phyloP scores from a whole-genome alignment of 306 rosid genomes.

The Nissolia schottii region DNA sequence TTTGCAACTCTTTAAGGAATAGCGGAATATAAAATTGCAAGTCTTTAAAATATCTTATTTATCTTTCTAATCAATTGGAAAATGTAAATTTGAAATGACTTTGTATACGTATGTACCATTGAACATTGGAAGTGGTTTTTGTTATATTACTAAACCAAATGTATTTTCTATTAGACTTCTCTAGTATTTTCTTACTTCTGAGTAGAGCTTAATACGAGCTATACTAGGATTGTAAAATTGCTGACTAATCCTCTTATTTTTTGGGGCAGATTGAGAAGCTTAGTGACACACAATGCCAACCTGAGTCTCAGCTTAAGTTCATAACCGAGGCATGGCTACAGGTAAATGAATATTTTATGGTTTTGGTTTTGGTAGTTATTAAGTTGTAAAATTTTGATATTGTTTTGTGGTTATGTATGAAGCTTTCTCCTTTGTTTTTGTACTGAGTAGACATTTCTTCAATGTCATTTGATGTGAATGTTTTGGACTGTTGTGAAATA shows the following conservation, averaged over 20 bases:
- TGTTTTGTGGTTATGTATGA: not conserved
- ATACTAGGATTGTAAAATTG: not conserved
- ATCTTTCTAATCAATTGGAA: not conserved
- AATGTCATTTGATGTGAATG: no score
- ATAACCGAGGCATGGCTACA: conserved; percentile 98
- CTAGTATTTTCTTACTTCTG: not conserved
- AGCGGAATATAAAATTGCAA: not conserved
- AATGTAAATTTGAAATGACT: not conserved
- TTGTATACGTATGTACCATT: not conserved
- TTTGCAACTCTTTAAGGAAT: conserved; percentile 3
- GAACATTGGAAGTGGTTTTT: not conserved
- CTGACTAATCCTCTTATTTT: not conserved
- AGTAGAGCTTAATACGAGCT: conserved; percentile 5
- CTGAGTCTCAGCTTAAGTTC: conserved; percentile 96
- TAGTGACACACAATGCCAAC: conserved; percentile 91
- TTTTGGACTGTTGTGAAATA: not conserved
- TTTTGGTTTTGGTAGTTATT: not conserved
- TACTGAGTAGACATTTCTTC: not conserved
- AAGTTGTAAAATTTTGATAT: not conserved
- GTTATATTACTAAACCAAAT: not conserved
- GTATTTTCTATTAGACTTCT: not conserved
- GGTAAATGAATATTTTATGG: conserved; percentile 39
- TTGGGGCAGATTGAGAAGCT: conserved; percentile 76
- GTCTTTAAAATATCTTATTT: not conserved
- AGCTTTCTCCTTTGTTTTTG: not conserved